phyloP scores from a whole-genome alignment of 2,329 filamentous ascomycete species.

The Alternaria conjuncta region DNA sequence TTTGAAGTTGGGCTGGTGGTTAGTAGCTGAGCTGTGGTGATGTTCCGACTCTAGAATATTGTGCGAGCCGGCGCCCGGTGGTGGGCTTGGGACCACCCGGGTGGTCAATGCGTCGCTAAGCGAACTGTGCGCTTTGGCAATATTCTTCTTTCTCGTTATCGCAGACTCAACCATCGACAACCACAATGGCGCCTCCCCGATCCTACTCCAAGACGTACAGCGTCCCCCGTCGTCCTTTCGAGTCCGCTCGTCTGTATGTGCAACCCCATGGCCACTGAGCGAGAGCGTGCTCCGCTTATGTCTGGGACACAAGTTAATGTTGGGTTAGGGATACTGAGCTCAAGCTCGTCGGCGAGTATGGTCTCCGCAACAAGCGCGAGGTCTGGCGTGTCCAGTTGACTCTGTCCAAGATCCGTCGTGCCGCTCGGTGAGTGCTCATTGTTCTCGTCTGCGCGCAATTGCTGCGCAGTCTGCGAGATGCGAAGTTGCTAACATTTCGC shows the following conservation, averaged over 20 bases:
- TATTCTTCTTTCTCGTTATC: not conserved
- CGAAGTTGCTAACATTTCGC: conserved; percentile 29
- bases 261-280: conserved; percentile 88
- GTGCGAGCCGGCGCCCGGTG: no score
- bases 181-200: conserved; percentile 57
- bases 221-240: conserved; percentile 97
- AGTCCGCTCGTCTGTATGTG: conserved; percentile 99
- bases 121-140: no score
- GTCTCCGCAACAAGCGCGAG: conserved; percentile 99
- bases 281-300: conserved; percentile 97
- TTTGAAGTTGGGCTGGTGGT: conserved; percentile 28
- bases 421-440: conserved; percentile 80
- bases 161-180: conserved; percentile 42
- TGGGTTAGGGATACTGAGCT: conserved; percentile 91
- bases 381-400: conserved; percentile 99
- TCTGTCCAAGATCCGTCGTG: conserved; percentile 99
- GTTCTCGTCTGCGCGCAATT: not conserved
- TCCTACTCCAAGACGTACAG: conserved; percentile 99
- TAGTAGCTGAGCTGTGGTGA: conserved; percentile 19
- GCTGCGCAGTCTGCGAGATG: conserved; percentile 15
- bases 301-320: conserved; percentile 78
- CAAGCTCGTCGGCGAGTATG: conserved; percentile 99
- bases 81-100: no score
- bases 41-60: no score
- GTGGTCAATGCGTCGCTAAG: no score